These are phyloP conservation scores for Rhexocercosporidium sp. DNA, from an alignment of 2,329 filamentous ascomycete genomes.

Conservation along the genomic window DNA sequence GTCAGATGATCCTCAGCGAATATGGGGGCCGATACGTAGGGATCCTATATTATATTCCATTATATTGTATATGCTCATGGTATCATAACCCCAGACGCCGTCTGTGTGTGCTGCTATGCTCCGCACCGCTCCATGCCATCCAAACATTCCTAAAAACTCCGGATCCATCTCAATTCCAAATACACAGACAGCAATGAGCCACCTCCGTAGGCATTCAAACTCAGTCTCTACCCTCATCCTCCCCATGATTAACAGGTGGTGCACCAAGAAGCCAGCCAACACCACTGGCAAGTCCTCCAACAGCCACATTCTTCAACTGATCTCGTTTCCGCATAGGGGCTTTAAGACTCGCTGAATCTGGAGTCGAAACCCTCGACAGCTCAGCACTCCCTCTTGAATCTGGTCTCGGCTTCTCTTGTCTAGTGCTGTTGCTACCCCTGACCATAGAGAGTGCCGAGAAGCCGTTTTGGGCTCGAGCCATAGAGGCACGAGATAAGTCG, in stretches of 20 bases:
- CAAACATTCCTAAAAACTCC: not conserved
- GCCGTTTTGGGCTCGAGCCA: slow-evolving; percentile 62
- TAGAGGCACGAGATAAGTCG: slow-evolving; percentile 66
- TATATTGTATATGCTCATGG: slow-evolving; percentile 7
- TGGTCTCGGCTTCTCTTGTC: slow-evolving; percentile 9
- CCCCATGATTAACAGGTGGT: slow-evolving; percentile 5
- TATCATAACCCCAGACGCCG: slow-evolving; percentile 14
- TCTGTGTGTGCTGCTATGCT: not conserved
- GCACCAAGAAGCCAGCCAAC: slow-evolving; percentile 72
- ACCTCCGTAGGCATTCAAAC: no score
- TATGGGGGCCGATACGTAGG: not conserved
- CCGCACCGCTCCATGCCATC: not conserved
- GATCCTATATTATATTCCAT: not conserved
- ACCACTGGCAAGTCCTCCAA: slow-evolving; percentile 69
- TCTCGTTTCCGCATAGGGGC: slow-evolving; percentile 71
- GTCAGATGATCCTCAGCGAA: no score
- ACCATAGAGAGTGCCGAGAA: slow-evolving; percentile 55
- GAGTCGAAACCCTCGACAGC: slow-evolving; percentile 17
- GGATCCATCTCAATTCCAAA: not conserved
- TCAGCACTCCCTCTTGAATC: slow-evolving; percentile 29
- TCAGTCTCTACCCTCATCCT: slow-evolving; percentile 1
- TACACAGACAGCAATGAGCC: not conserved
- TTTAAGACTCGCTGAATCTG: slow-evolving; percentile 16
- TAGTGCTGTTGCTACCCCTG: slow-evolving; percentile 21
- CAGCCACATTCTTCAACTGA: slow-evolving; percentile 68